Base-by-base conservation (phyloP, 768 basidiomycete species). In the Tephrocybe sp. region DNA sequence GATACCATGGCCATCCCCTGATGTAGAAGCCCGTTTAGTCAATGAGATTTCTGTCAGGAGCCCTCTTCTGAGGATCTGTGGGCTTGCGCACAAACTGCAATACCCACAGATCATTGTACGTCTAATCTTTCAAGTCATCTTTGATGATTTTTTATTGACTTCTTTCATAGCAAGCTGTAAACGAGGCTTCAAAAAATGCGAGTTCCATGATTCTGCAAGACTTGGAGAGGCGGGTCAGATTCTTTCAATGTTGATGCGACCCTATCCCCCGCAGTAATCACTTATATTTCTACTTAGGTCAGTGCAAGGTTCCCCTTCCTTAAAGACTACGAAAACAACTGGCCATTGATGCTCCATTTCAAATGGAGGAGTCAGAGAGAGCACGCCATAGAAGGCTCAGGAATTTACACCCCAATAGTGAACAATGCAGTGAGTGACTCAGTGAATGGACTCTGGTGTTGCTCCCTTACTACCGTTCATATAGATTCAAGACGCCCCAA, bases 261-360 rank as follows among this genome's bases (percentile, higher is more conserved):
- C n/a, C n/a, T n/a, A n/a, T n/a, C n/a, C n/a, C n/a, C n/a, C n/a
- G n/a, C n/a, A n/a, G n/a, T n/a, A n/a, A n/a, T n/a, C n/a, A n/a
- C n/a, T n/a, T n/a, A n/a, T n/a, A n/a, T n/a, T n/a, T n/a, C n/a
- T n/a, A n/a, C n/a, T n/a, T 22, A 51, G 50, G 41, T 51, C 15
- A 30, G 19, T n/a, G 13, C 27, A 22, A 34, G 19, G 12, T 51
- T 33, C 23, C 53, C 53, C 8, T 38, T 42, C 13, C 41, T 54
- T 12, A 36, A 22, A 0, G 34, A 42, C 9, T 63, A 61, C 43
- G 49, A 58, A 33, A 49, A 61, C 31, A 50, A 53, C 12, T 64
- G 65, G 62, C 63, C 63, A 0, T 52, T 67, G 18, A 49, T 54
- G 8, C 53, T 62, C 33, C 62, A 60, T 21, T 25, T 65, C 10